phyloP scores from a whole-genome alignment of 192 early-diverging fungal species.

The Umbelopsis isabellina region DNA sequence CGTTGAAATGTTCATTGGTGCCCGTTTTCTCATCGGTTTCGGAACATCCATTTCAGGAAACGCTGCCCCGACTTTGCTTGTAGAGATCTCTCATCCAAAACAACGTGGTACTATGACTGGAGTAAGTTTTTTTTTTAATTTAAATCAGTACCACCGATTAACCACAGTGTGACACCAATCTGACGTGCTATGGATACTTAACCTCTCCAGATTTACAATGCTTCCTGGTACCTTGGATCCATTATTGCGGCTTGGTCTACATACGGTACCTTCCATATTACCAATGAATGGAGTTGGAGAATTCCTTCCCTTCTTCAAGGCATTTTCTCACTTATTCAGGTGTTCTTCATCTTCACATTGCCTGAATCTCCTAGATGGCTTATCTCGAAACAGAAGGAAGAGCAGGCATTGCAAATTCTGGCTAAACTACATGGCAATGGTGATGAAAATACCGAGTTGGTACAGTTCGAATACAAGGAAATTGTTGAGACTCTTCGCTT shows the following conservation, averaged over 20 bases:
- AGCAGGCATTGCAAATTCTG: neutral
- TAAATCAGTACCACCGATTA: slow-evolving; percentile 51
- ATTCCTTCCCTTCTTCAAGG: slow-evolving; percentile 23
- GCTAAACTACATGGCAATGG: slow-evolving; percentile 10
- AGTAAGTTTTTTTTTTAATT: neutral
- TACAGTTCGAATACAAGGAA: slow-evolving; percentile 67
- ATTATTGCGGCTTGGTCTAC: slow-evolving; percentile 17
- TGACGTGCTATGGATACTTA: too few species aligned
- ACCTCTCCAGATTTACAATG: slow-evolving; percentile 13
- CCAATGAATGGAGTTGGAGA: slow-evolving; percentile 18
- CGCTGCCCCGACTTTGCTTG: slow-evolving; percentile 2
- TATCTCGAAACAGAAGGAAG: slow-evolving; percentile 1
- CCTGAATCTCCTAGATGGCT: slow-evolving; percentile 17
- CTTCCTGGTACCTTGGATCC: slow-evolving; percentile 17
- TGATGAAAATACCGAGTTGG: slow-evolving; percentile 21
- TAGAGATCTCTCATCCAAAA: slow-evolving; percentile 12
- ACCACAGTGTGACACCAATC: slow-evolving; percentile 60
- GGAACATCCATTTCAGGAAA: slow-evolving; percentile 9
- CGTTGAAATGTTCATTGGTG: slow-evolving; percentile 14
- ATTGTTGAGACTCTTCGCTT: slow-evolving; percentile 55
- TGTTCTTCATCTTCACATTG: slow-evolving; percentile 17
- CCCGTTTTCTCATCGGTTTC: slow-evolving; percentile 19
- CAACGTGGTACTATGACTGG: slow-evolving; percentile 17
- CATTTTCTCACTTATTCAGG: slow-evolving; percentile 8
- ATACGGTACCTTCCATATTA: slow-evolving; percentile 12